These are phyloP conservation scores for Fragaria vesca DNA, from an alignment of 306 rosid genomes.

Conservation along the genomic window DNA sequence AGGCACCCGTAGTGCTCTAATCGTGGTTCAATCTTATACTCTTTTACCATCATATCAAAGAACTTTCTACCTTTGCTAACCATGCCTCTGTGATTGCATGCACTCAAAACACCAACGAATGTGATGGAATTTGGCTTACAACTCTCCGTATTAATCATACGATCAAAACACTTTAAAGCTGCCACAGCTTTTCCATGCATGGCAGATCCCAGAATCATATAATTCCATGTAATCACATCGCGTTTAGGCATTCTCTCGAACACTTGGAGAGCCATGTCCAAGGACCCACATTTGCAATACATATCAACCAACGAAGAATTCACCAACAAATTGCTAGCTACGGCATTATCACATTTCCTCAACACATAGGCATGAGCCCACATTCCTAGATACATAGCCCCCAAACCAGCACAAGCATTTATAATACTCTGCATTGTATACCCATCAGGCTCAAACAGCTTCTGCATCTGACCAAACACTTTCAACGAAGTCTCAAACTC, in stretches of 20 bases:
- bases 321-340: constrained; percentile 44
- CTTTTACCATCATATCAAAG: constrained; percentile 55
- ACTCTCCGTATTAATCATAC: constrained; percentile 42
- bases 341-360: constrained; percentile 32
- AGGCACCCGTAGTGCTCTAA: constrained; percentile 87
- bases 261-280: constrained; percentile 59
- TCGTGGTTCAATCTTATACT: constrained; percentile 52
- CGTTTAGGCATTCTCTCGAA: constrained; percentile 57
- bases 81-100: constrained; percentile 74
- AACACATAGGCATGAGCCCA: constrained; percentile 76
- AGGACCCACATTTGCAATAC: constrained; percentile 76
- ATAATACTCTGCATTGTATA: constrained; percentile 79
- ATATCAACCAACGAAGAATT: constrained; percentile 67
- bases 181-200: constrained; percentile 64
- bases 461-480: constrained; percentile 60
- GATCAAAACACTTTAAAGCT: constrained; percentile 45
- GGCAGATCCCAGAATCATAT: constrained; percentile 65
- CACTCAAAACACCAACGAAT: constrained; percentile 66
- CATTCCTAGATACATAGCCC: constrained; percentile 66
- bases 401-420: constrained; percentile 70
- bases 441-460: constrained; percentile 56
- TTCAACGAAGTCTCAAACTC: constrained; percentile 49
- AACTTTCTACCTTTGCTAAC: constrained; percentile 52
- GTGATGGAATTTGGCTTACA: constrained; percentile 62
- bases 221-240: constrained; percentile 67